phyloP scores from a whole-genome alignment of 352 stramenopile species.

The Phytophthora pini region DNA sequence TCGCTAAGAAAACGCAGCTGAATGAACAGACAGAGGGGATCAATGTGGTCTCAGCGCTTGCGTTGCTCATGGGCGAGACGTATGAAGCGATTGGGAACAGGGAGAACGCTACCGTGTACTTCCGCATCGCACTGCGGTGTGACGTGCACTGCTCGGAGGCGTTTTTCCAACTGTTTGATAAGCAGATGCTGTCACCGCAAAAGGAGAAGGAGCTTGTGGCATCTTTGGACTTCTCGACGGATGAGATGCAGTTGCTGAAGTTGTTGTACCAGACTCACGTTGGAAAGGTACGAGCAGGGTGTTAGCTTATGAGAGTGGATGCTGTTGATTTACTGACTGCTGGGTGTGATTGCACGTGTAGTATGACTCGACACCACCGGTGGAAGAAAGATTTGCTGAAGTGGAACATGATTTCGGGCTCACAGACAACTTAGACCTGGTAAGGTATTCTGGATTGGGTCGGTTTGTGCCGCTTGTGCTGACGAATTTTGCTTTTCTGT shows the following conservation, averaged over 20 bases:
- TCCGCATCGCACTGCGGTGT: constrained; percentile 73
- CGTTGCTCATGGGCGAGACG: constrained; percentile 83
- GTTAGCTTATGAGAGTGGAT: neutral
- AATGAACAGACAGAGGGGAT: constrained; percentile 42
- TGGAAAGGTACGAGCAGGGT: constrained; percentile 49
- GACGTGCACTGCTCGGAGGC: constrained; percentile 87
- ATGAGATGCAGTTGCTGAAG: constrained; percentile 68
- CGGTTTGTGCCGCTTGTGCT: neutral
- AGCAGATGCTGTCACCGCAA: constrained; percentile 79
- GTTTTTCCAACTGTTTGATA: constrained; percentile 88
- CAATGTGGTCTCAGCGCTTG: constrained; percentile 82
- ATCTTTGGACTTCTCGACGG: constrained; percentile 67
- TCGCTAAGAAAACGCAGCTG: constrained; percentile 50
- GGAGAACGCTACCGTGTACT: constrained; percentile 83
- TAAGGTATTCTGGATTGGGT: constrained; percentile 15
- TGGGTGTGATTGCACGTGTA: constrained; percentile 21
- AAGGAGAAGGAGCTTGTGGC: constrained; percentile 77
- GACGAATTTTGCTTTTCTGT: constrained; percentile 12
- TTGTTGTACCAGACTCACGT: constrained; percentile 74
- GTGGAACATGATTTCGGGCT: constrained; percentile 69
- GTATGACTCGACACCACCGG: constrained; percentile 63
- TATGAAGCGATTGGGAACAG: constrained; percentile 86
- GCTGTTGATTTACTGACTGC: neutral
- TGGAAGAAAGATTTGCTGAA: constrained; percentile 68
- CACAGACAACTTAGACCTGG: constrained; percentile 71